Base-by-base conservation (phyloP, 768 basidiomycete species). In the Hebeloma cylindrosporum region DNA sequence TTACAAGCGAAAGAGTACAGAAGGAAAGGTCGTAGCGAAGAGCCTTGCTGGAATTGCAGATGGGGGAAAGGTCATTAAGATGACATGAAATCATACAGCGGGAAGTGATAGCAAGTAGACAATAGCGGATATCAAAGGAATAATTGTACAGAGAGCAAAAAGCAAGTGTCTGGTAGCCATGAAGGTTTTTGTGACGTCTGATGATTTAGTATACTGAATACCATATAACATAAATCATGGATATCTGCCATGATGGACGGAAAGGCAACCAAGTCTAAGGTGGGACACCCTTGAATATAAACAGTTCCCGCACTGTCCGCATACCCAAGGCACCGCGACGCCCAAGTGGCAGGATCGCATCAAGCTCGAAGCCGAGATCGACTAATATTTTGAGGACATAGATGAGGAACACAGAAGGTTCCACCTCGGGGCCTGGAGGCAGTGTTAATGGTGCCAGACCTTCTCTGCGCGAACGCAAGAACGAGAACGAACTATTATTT, bases 1-100 rank as follows among this genome's bases (percentile, higher is more conserved):
- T 31, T 59, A 86, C 50, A 70, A 69, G 42, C 82, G 88, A 27
- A 80, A 72, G 60, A 71, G 72, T 48, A 52, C 48, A 9, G 58
- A 80, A 13, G 88, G 86, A 6, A 70, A 74, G 17, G 72, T 91
- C 7, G 60, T 64, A n/a, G 85, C 86, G 1, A 78, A 82, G 58
- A 82, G 73, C 52, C 70, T 88, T 4, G 73, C 63, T 6, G 85
- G 80, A 3, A 53, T 88, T 14, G 85, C 75, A 4, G 87, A 91
- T 52, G 84, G 85, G 7, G 78, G 74, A 43, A 83, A 79, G 59
- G 87, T 93, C 5, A 64, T 92, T 50, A 70, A 68, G 56, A 72
- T 73, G 70, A 56, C 57, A 47, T 48, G 33, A 39, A 25, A 11
- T 20, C 21, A 28, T 43, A 23, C 37, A 49, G 13, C 25, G 7